A percentile compares a stretch with the other conserved stretches of the same genome.
These are phyloP conservation scores for Thelonectria blattea DNA, from an alignment of 2,329 filamentous ascomycete genomes.

Conservation along the genomic window DNA sequence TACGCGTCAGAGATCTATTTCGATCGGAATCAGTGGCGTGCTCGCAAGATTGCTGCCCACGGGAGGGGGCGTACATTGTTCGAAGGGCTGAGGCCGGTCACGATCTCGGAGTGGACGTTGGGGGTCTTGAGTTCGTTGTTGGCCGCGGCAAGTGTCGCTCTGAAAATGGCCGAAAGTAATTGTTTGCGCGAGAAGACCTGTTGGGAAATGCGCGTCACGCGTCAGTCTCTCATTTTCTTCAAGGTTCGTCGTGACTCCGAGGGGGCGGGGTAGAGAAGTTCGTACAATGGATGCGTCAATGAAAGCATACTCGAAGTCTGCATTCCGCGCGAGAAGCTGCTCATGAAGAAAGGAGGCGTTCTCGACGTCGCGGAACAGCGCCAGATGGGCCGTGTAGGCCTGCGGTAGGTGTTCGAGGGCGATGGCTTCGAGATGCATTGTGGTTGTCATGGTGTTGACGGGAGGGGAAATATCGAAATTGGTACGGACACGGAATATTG, in stretches of 20 bases:
- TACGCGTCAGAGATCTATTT: slow-evolving; percentile 88
- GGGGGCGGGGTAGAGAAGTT: no score
- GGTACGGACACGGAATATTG: no score
- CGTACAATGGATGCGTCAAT: slow-evolving; percentile 81
- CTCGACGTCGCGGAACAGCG: slow-evolving; percentile 75
- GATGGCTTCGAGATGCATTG: slow-evolving; percentile 68
- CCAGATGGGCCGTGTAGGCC: slow-evolving; percentile 71
- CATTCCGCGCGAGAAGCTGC: slow-evolving; percentile 84
- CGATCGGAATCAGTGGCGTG: slow-evolving; percentile 14
- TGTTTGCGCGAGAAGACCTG: slow-evolving; percentile 74
- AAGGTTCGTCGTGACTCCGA: slow-evolving; percentile 33
- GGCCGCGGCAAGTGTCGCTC: slow-evolving; percentile 72
- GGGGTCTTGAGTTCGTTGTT: slow-evolving; percentile 72
- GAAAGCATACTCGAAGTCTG: slow-evolving; percentile 90
- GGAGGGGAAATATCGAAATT: no score
- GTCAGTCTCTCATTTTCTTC: neutral
- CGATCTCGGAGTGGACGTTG: slow-evolving; percentile 89
- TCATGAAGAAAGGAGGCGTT: slow-evolving; percentile 81
- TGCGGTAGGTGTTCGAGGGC: slow-evolving; percentile 76
- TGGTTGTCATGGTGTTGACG: slow-evolving; percentile 17
- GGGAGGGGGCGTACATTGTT: slow-evolving; percentile 68
- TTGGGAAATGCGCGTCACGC: neutral
- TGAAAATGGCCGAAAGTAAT: slow-evolving; percentile 76
- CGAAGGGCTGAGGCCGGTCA: slow-evolving; percentile 78
- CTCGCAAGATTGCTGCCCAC: neutral